Base-by-base conservation (phyloP, 352 stramenopile genomes). In the Phytophthora capsici region DNA sequence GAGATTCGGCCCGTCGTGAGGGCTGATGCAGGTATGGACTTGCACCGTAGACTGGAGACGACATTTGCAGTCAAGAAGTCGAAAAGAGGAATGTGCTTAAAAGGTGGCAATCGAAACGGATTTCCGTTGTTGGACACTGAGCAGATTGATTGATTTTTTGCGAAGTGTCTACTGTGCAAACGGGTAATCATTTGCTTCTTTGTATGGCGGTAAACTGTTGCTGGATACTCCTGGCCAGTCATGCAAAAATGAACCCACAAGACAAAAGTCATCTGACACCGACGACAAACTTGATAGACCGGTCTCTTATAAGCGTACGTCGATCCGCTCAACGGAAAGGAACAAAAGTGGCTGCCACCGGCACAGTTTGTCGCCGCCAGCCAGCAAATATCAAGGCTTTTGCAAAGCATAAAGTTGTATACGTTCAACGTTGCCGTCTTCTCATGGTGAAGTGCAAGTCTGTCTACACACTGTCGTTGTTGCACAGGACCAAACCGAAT, bases 11-110 rank as follows among this genome's bases (percentile, higher is more conserved):
- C 26, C 40, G 54, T 2, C 36, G 4, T 0, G 70, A 73, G 0
- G 22, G 32, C 32, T 77, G 68, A 26, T 69, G 38, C 32, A 37
- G 59, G 57, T 77, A 75, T 32, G 63, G 28, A 52, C 56, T 68
- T 8, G 46, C 55, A 47, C 48, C 32, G 49, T 51, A 73, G 49
- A 63, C 48, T 36, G 63, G 48, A 36, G 57, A 75, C 45, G 61
- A 49, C 66, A 71, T 74, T 4, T 34, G 25, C 16, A 46, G 13
- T 36, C n/a, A 10, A 9, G 20, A 37, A n/a, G 23, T 10, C 14
- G 34, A 28, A 40, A n/a, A 9, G 34, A 58, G 34, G 52, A 66
- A 32, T 70, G 59, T 28, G 16, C 4, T 14, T 34, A 51, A 40
- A 17, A 32, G 34, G 23, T 30, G 45, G 9, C n/a, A 28, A 40